Base-by-base conservation (phyloP, 2,329 filamentous ascomycete genomes). In the Cercospora janseana region DNA sequence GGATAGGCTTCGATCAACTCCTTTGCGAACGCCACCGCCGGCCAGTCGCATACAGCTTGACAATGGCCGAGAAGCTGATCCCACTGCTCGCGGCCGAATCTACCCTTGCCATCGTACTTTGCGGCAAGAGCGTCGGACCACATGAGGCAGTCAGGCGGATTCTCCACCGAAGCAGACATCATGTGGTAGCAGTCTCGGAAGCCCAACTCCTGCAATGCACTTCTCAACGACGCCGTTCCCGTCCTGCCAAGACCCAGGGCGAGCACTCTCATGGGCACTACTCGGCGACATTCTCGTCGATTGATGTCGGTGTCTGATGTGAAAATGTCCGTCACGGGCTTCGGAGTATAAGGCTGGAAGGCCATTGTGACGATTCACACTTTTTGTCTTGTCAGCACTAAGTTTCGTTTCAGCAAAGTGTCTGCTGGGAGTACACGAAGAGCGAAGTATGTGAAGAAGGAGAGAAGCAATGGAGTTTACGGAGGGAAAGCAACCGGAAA, bases 111-210 rank as follows among this genome's bases (percentile, higher is more conserved):
- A 57, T 84, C 77, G 68, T 76, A 82, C 63, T 82, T 82, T 57
- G 82, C 81, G 13, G 73, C 72, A 48, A 88, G 75, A 21, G 84
- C 84, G 56, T 87, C 81, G 69, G 81, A 80, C 85, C 85, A 88
- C 72, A 86, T 79, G 32, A 85, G 72, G 47, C 79, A 80, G 62
- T 86, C 83, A 18, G 79, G 80, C 8, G 80, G 80, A 69, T 85
- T 86, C 70, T 86, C 82, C 53, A 85, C 80, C 52, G 79, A 81
- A 58, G 79, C 81, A 61, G 78, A 83, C 80, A 85, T 83, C 82
- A 86, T 86, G 73, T 87, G 85, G 75, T 87, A 87, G 53, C 80
- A 83, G 67, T 85, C 81, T 60, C 79, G 72, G 66, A 83, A 86
- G 55, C 84, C 84, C 31, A 87, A 75, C 60, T 80, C 74, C 63